Evolutionary conservation across 805 yeast genomes (phyloP), one percentile per base, ranked within the genome.

Genomic region (Wickerhamiella shivajii): DNA sequence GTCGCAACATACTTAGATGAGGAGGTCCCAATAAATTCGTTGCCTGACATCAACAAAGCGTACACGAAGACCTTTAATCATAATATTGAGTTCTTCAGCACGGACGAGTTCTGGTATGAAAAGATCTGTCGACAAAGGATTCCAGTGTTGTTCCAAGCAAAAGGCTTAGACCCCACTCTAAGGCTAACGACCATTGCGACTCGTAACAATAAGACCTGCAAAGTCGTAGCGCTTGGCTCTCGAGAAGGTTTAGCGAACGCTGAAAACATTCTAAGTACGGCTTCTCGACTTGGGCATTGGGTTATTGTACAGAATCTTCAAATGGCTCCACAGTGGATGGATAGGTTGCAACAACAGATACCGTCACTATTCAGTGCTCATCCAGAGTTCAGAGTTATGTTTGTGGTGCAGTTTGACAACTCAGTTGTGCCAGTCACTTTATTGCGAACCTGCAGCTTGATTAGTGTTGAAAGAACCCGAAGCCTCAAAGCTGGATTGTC

Each of bases 261-360:
- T 0, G 68, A 66, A 15, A 55, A 59, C 31, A 69, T 70, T n/a
- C 55, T 81, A 6, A 46, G 50, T 1, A 52, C 50, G 7, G 69
- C 71, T 0, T 47, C 63, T 1, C 55, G 49, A n/a, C 47, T 48
- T 1, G 83, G 80, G 0, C 45, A 51, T 1, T 83, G 94, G 94
- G 52, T 87, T 0, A 45, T 85, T 18, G 52, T 87, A 19, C 93
- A 87, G 49, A 85, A 85, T 47, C 59, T 80, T 9, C 94, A 87
- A 39, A 66, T 77, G 63, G 70, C 90, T 0, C 57, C 66, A 1
- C 51, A 49, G 3, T 77, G 93, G 83, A 55, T 79, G 18, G 67
- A 64, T 10, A 47, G 58, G 7, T 52, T 79, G 13, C 74, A 64
- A 31, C 69, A 64, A 43, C 47, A 51, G n/a, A 49, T 24, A 12